Evolutionary conservation across 225 moss, liverwort and hornwort genomes (phyloP).

Genomic region (Pseudisothecium myosuroides): DNA sequence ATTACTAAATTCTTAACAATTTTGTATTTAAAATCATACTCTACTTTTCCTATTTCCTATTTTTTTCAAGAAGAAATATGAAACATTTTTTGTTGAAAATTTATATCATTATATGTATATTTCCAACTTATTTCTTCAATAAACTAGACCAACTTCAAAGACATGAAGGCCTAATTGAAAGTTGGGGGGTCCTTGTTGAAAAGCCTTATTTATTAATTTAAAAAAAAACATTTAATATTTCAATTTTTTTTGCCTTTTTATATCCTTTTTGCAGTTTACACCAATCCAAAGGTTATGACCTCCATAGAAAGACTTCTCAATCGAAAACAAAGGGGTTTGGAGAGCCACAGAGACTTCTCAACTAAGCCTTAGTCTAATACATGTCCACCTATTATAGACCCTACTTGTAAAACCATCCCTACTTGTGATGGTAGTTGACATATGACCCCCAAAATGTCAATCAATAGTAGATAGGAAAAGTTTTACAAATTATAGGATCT

Average conservation of each 20-base stretch:
- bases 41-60: too few species aligned
- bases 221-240: neutral
- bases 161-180: fast-evolving
- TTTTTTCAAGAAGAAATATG: too few species aligned
- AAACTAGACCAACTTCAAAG: fast-evolving
- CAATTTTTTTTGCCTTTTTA: neutral
- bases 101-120: too few species aligned
- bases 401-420: fast-evolving
- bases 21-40: too few species aligned
- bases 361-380: fast-evolving
- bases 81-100: too few species aligned
- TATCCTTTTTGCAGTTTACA: fast-evolving
- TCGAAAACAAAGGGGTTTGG: too few species aligned
- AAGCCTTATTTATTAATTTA: neutral
- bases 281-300: neutral
- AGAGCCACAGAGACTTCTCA: neutral
- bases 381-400: neutral
- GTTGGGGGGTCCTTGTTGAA: fast-evolving
- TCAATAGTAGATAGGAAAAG: fast-evolving
- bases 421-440: neutral
- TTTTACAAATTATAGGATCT: neutral
- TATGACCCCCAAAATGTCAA: neutral
- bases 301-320: too few species aligned
- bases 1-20: too few species aligned
- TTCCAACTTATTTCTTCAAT: too few species aligned